Evolutionary conservation across 371 early-diverging fungal genomes (phyloP), one percentile per base, ranked within the genome.

Genomic region (Rhizopus stolonifer): DNA sequence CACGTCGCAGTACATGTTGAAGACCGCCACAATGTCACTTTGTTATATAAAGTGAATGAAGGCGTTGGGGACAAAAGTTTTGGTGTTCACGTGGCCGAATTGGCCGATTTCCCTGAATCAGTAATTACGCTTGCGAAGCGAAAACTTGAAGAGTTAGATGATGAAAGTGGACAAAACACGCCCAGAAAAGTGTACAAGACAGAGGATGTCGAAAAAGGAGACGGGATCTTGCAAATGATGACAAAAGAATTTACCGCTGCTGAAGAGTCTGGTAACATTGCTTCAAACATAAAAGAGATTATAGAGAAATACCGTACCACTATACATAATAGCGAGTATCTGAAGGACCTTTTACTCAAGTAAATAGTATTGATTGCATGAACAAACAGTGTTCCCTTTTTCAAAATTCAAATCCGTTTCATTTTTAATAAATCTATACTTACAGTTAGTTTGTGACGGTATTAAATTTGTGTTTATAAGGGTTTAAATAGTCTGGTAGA

Each of bases 51-150:
- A 65, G 93, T 97, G 13, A 75, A 78, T 21, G 82, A 86, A 56
- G 95, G 97, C 14, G 82, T 91, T 0, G 94, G 98, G 60, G 95
- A 98, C 72, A 91, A 93, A 60, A 95, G 96, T 61, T 99, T 97
- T 80, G 99, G 99, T 47, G 95, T 99, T 54, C 97, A 98, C 58
- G 99, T 99, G 5, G 99, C 99, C 2, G 89, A 95, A 70, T 60
- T 93, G 55, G 98, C 96, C 5, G 83, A 90, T 40, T 99, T 99
- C 63, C 99, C 99, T 0, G 69, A 77, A 15, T 70, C 81, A 0
- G 93, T 95, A 3, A 85, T 96, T 11, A 61, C 74, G 48, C 69
- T 96, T 40, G 94, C 96, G 10, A 92, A 89, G 60, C 74, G 90
- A 9, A 96, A 94, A 67, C 94, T 88, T 6, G 82, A 82, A 19